Base-by-base conservation (phyloP, 2,329 filamentous ascomycete genomes). In the Sporothrix schenckii region DNA sequence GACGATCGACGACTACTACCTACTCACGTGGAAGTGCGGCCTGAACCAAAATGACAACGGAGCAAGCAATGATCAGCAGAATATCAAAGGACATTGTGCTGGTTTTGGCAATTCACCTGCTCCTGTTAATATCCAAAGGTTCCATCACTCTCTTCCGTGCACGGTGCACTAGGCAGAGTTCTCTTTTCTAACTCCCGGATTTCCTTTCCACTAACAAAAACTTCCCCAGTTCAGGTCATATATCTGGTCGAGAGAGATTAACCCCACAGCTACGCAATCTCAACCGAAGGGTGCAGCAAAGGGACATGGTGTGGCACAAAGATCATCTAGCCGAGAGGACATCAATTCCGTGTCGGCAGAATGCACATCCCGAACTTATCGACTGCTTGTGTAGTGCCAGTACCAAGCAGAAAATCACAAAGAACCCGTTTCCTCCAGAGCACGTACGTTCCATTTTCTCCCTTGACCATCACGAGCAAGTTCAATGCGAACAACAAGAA, bases 291-390 rank as follows among this genome's bases (percentile, higher is more conserved):
- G 34, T 11, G 30, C 41, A 41, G 19, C 30, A 34, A 60, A 11
- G 6, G 7, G 30, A n/a, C 7, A n/a, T 58, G 34, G 34, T 14
- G 34, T 44, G 56, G 34, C 24, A 52, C 44, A 66, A 71, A 66
- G 13, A 60, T 21, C 56, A 60, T 9, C 56, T 34, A 60, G 56
- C 56, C 56, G 56, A 60, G 56, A 60, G 41, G 34, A 6, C 34
- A 34, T 34, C 7, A 6, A 69, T 66, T 58, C 66, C 63, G 27
- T 50, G 47, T n/a, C 70, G 70, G 70, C 66, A 71, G 58, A 71
- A 71, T 71, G 44, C 61, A 52, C 44, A 34, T 52, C 44, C 41
- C 61, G 44, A 50, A 7, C 52, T 21, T 30, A 34, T n/a, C 10
- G 61, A 4, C 47, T 66, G 44, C 34, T 47, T 41, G 14, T 58